Percentiles rank a stretch among this genome's conserved stretches.
These are phyloP conservation scores for Hymenotorrendiella dingleyae DNA, from an alignment of 2,329 filamentous ascomycete species.

Conservation along the genomic window DNA sequence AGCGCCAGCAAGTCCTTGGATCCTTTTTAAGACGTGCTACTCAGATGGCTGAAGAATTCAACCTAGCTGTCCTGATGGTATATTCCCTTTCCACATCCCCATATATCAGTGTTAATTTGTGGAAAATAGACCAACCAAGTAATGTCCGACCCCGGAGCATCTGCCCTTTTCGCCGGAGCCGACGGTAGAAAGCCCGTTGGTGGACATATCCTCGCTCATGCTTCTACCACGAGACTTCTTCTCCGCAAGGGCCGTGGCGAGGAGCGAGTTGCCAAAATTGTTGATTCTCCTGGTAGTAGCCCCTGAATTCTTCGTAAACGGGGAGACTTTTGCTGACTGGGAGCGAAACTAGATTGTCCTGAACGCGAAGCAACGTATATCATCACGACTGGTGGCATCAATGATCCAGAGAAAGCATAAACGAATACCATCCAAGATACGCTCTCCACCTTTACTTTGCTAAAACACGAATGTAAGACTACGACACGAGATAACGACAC, in stretches of 20 bases:
- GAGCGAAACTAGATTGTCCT: constrained; percentile 60
- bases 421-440: too few relatives aligned
- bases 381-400: constrained; percentile 64
- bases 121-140: constrained; percentile 60
- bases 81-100: constrained; percentile 3
- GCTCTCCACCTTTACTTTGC: too few relatives aligned
- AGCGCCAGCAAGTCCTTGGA: constrained; percentile 62
- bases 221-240: constrained; percentile 59
- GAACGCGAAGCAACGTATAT: constrained; percentile 65
- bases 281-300: constrained; percentile 55
- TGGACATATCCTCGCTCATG: constrained; percentile 64
- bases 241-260: constrained; percentile 64
- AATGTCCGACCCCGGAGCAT: constrained; percentile 64
- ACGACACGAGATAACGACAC: too few relatives aligned
- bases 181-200: constrained; percentile 63
- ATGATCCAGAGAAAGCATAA: constrained; percentile 57
- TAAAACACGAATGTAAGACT: too few relatives aligned
- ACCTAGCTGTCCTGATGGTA: constrained; percentile 58
- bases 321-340: too few relatives aligned
- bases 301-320: too few relatives aligned
- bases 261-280: constrained; percentile 63
- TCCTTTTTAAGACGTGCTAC: constrained; percentile 58
- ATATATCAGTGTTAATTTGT: neutral
- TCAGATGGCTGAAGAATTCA: constrained; percentile 66
- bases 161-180: constrained; percentile 59